A percentile compares a stretch with the other conserved stretches of the same genome.
Evolutionary conservation across 768 basidiomycete species (phyloP).

Genomic region (Antrodiella citrinella): DNA sequence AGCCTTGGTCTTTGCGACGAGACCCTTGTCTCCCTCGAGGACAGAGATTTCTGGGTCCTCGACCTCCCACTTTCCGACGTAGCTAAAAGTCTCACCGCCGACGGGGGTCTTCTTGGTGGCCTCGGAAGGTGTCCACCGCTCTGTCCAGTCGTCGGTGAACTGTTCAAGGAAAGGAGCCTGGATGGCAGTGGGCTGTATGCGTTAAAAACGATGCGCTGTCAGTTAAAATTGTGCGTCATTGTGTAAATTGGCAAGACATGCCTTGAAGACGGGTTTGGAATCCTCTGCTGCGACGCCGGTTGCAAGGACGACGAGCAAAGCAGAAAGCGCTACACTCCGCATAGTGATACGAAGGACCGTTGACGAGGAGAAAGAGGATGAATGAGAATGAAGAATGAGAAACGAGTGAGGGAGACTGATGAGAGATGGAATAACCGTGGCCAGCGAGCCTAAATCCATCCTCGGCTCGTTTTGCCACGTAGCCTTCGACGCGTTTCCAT

Average conservation of each 20-base stretch:
- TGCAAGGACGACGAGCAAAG: constrained; percentile 59
- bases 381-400: constrained; percentile 28
- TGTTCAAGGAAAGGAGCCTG: constrained; percentile 93
- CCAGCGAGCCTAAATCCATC: constrained; percentile 24
- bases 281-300: constrained; percentile 52
- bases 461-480: constrained; percentile 35
- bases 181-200: constrained; percentile 58
- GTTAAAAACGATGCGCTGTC: constrained; percentile 2
- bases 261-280: constrained; percentile 64
- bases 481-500: constrained; percentile 30
- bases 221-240: too few species aligned
- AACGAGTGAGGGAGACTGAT: constrained; percentile 32
- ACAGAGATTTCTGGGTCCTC: constrained; percentile 77
- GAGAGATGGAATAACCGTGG: constrained; percentile 21
- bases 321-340: constrained; percentile 84
- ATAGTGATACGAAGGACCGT: constrained; percentile 68
- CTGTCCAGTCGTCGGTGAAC: constrained; percentile 84
- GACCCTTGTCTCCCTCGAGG: constrained; percentile 80
- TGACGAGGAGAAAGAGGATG: constrained; percentile 29
- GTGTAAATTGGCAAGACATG: too few species aligned
- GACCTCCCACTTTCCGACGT: constrained; percentile 96
- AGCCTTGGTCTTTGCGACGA: constrained; percentile 94
- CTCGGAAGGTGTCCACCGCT: constrained; percentile 93
- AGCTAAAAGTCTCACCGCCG: constrained; percentile 92
- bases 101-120: constrained; percentile 98